Conservation (phyloP, 352 stramenopile genomes). For the Phytophthora hibernalis region DNA sequence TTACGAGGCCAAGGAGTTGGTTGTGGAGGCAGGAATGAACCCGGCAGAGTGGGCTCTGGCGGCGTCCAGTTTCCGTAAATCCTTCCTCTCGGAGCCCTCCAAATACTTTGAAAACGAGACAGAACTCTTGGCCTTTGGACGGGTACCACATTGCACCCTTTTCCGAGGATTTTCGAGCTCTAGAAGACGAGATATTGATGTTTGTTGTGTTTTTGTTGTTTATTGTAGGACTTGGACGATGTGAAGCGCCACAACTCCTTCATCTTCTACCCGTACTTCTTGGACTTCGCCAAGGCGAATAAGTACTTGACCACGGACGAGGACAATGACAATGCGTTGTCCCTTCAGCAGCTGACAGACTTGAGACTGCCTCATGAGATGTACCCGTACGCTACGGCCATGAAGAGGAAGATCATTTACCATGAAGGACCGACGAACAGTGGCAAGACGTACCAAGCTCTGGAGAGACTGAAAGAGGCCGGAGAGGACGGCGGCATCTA, state of each 20-base stretch:
- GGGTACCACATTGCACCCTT: conserved; percentile 21
- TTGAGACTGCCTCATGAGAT: conserved; percentile 79
- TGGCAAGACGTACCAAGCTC: conserved; percentile 96
- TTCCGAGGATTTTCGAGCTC: not conserved
- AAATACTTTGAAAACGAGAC: conserved; percentile 65
- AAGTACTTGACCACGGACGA: conserved; percentile 43
- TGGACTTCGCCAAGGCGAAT: conserved; percentile 60
- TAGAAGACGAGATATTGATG: conserved; percentile 21
- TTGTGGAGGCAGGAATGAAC: conserved; percentile 73
- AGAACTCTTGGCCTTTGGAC: conserved; percentile 64
- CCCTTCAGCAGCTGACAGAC: conserved; percentile 78
- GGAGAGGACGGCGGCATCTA: conserved; percentile 91
- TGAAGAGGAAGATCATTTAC: conserved; percentile 90
- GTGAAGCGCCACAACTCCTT: conserved; percentile 64
- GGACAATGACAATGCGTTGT: conserved; percentile 48
- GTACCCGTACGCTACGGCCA: conserved; percentile 84
- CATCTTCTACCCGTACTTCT: conserved; percentile 82
- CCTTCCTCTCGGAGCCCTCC: conserved; percentile 59
- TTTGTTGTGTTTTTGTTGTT: conserved; percentile 1
- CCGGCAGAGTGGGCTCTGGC: conserved; percentile 64
- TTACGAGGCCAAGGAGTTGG: conserved; percentile 73
- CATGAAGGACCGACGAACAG: conserved; percentile 96
- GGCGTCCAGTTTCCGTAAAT: conserved; percentile 64
- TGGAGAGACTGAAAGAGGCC: conserved; percentile 93
- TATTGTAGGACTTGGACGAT: conserved; percentile 50